Conservation (phyloP, 176 grass and related monocot genomes). For the Phoenix roebelenii region DNA sequence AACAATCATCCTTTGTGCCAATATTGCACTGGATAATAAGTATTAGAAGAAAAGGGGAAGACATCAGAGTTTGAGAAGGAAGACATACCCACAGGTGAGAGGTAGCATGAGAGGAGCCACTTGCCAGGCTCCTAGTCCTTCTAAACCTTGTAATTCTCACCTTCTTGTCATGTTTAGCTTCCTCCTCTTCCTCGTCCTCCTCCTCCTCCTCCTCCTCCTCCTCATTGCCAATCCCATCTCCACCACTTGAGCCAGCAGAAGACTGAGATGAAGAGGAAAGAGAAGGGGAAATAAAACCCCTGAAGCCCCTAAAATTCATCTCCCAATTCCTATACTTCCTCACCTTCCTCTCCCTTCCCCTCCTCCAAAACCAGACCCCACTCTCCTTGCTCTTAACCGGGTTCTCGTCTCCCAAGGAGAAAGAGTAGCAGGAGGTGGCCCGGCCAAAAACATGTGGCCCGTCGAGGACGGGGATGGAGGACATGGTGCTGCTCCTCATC, state of each 20-base stretch:
- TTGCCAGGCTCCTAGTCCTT: slow-evolving; percentile 39
- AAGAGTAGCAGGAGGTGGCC: background rate
- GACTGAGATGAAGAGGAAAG: background rate
- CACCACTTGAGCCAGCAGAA: too few relatives aligned
- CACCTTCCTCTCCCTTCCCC: background rate
- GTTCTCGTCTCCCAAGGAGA: background rate
- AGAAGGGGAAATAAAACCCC: background rate
- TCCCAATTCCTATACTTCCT: too few relatives aligned
- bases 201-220: background rate
- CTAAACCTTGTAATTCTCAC: slow-evolving; percentile 36
- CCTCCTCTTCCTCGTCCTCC: background rate
- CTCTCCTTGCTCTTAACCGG: background rate
- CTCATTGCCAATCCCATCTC: background rate
- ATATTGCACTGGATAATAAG: too few relatives aligned
- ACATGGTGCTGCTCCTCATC: background rate
- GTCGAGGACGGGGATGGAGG: background rate
- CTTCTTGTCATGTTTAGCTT: background rate
- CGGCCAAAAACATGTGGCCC: background rate
- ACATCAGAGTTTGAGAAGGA: too few relatives aligned
- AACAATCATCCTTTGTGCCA: too few relatives aligned
- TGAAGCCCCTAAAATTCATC: too few relatives aligned
- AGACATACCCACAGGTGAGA: slow-evolving; percentile 48
- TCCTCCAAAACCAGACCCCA: slow-evolving; percentile 25
- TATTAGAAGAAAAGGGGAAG: too few relatives aligned
- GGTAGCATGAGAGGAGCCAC: slow-evolving; percentile 1